phyloP scores from a whole-genome alignment of 768 basidiomycete species.

The Auricularia auricula-judae region DNA sequence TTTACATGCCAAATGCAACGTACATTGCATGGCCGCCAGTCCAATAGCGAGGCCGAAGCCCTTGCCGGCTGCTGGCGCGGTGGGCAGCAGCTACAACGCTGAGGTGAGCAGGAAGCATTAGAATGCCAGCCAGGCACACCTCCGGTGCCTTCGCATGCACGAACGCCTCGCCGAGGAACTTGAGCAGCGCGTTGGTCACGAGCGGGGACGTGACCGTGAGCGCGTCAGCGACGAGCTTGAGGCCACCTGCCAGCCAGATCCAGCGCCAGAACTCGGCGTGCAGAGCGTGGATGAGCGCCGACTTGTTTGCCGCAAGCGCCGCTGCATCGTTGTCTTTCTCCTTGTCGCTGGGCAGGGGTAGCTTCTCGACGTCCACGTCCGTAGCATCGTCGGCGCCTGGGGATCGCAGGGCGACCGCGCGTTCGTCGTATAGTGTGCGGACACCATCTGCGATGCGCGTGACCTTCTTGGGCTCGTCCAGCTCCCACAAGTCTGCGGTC shows the following conservation, averaged over 20 bases:
- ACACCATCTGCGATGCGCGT: conserved; percentile 28
- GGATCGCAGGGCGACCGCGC: neutral
- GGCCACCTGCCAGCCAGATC: conserved; percentile 37
- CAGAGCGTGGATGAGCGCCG: conserved; percentile 32
- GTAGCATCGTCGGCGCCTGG: neutral
- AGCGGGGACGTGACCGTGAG: conserved; percentile 46
- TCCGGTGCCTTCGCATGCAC: conserved; percentile 1
- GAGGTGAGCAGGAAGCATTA: too few species aligned
- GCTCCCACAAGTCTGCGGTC: conserved; percentile 40
- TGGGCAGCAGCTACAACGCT: neutral
- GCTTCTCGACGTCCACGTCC: neutral
- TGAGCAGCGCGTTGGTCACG: conserved; percentile 48
- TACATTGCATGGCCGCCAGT: neutral
- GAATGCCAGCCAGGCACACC: neutral
- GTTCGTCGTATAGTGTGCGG: conserved; percentile 32
- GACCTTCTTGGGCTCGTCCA: conserved; percentile 30
- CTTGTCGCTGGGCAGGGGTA: neutral
- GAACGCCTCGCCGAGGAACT: conserved; percentile 45
- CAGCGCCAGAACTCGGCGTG: conserved; percentile 33
- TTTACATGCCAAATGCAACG: neutral
- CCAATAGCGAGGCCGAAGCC: neutral
- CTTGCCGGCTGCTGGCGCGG: neutral
- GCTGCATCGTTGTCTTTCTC: too few species aligned
- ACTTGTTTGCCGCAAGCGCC: neutral
- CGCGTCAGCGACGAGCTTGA: conserved; percentile 35